These are phyloP conservation scores for Beauveria brongniartii DNA, from an alignment of 2,329 filamentous ascomycete genomes.

Conservation along the genomic window DNA sequence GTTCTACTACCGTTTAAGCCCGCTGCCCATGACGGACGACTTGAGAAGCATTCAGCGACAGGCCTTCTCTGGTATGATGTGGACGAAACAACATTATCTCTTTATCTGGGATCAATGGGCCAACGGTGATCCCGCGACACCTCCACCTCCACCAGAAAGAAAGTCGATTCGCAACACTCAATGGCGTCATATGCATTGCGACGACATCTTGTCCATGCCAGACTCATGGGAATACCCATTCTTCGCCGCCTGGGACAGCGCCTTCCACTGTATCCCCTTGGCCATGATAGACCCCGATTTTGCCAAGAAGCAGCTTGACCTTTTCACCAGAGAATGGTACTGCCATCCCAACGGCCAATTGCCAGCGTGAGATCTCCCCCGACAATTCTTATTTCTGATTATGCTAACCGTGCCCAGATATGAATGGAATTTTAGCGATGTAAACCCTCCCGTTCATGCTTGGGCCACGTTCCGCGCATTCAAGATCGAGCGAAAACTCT, in stretches of 20 bases:
- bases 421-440: conserved; percentile 97
- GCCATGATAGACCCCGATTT: conserved; percentile 98
- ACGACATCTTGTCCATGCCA: conserved; percentile 94
- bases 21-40: conserved; percentile 87
- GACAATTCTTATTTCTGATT: no score
- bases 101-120: conserved; percentile 99
- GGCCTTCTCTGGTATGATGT: conserved; percentile 94
- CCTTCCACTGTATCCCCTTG: conserved; percentile 91
- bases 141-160: conserved; percentile 71
- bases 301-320: conserved; percentile 93
- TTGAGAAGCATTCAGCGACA: conserved; percentile 91
- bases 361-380: conserved; percentile 58
- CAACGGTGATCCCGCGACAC: conserved; percentile 82
- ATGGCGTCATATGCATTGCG: conserved; percentile 92
- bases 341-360: conserved; percentile 96
- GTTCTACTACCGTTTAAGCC: conserved; percentile 90
- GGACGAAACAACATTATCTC: conserved; percentile 95
- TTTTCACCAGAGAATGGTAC: conserved; percentile 97
- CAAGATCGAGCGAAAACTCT: conserved; percentile 98
- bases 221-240: conserved; percentile 99
- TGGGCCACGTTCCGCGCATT: conserved; percentile 94
- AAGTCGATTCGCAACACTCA: conserved; percentile 78
- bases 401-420: conserved; percentile 35
- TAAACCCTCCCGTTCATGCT: conserved; percentile 92
- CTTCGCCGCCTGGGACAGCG: conserved; percentile 95